Evolutionary conservation across 352 stramenopile species (phyloP).

Genomic region (Peronosclerospora sorghi): DNA sequence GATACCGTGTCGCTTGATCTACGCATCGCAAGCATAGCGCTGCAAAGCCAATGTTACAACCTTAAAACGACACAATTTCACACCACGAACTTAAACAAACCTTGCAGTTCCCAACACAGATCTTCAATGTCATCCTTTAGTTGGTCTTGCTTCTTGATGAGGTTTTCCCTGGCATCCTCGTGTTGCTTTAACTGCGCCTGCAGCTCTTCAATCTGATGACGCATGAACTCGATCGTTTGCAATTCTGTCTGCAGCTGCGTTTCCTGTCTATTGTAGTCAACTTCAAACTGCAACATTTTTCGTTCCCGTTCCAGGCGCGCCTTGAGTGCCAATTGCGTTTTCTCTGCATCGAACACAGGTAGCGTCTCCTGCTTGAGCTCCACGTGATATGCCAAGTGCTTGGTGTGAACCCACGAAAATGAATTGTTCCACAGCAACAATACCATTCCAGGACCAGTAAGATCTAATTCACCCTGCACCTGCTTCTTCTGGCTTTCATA

Average conservation of each 20-base stretch:
- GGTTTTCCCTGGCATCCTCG: slow-evolving; percentile 26
- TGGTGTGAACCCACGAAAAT: slow-evolving; percentile 73
- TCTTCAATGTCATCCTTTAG: slow-evolving; percentile 43
- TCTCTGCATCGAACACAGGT: slow-evolving; percentile 25
- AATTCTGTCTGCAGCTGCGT: slow-evolving; percentile 34
- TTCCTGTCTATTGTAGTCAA: slow-evolving; percentile 28
- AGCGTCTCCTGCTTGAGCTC: slow-evolving; percentile 51
- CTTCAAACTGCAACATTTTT: slow-evolving; percentile 23
- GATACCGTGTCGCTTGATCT: slow-evolving; percentile 20
- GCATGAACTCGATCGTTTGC: slow-evolving; percentile 35
- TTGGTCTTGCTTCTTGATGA: slow-evolving; percentile 25
- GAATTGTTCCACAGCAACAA: slow-evolving; percentile 73
- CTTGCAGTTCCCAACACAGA: slow-evolving; percentile 55
- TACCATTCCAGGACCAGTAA: slow-evolving; percentile 46
- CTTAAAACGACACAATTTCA: neutral
- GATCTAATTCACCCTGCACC: slow-evolving; percentile 28
- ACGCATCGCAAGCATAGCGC: slow-evolving; percentile 39
- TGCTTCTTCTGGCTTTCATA: slow-evolving; percentile 58
- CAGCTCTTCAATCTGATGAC: slow-evolving; percentile 51
- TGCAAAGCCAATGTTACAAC: slow-evolving; percentile 7
- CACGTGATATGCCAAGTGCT: slow-evolving; percentile 65
- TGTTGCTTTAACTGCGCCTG: slow-evolving; percentile 23
- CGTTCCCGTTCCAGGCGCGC: slow-evolving; percentile 36
- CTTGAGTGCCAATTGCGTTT: slow-evolving; percentile 34
- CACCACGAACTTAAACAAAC: slow-evolving; percentile 10